Base-by-base conservation (phyloP, 352 stramenopile species). In the Pythium sp. region DNA sequence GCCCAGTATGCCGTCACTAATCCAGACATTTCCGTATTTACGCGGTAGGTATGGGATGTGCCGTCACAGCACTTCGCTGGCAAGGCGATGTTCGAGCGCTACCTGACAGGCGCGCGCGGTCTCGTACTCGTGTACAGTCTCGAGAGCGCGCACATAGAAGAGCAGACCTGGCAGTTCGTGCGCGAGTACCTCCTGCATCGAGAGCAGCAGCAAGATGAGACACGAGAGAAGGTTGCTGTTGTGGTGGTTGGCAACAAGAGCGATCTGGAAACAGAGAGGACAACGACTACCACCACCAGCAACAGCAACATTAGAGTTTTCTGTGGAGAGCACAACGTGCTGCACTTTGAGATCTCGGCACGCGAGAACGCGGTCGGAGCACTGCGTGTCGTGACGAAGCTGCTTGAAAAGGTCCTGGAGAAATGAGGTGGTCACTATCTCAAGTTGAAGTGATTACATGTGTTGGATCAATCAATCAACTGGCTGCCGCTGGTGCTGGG, bases 11-110 rank as follows among this genome's bases (percentile, higher is more conserved):
- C 30, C 30, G 2, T 32, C 30, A 43, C 15, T 43, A 43, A 43
- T 43, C 11, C 4, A 18, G 18, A 3, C 12, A 18, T 14, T 14
- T 18, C 14, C 3, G 14, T n/a, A 20, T 22, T 49, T 7, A 22
- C 18, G 43, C 2, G 43, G 15, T 24, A 91, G 81, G 61, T 91
- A 0, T 91, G 83, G 81, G 83, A 91, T 62, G 72, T 90, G 6
- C 83, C 81, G n/a, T 72, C 75, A 15, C 71, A 78, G 61, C 73
- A 82, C 57, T 91, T 80, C 59, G 69, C 72, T 0, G 79, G 83
- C 15, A 64, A 72, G n/a, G 58, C 41, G 26, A 87, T 91, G 65
- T 69, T 80, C 47, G 62, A 78, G 12, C 77, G 67, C 8, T 91
- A 91, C 26, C 53, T 91, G 20, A 15, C 57, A 22, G 59, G 68